Evolutionary conservation across 805 yeast genomes (phyloP), one percentile per base, ranked within the genome.

Genomic region (Pichia manshurica): DNA sequence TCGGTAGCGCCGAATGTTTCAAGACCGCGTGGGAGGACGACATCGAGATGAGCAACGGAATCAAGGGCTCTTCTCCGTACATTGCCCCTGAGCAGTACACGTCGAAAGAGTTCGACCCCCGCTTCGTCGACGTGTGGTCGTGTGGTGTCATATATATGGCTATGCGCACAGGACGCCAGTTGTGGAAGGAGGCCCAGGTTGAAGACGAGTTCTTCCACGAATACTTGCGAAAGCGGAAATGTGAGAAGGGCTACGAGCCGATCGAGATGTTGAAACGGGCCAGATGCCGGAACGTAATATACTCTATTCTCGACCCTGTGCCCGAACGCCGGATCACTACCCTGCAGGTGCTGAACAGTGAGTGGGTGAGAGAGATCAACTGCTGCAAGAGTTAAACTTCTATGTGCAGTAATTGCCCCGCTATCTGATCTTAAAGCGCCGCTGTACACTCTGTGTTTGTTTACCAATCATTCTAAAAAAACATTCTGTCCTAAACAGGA

Each of bases 101-200:
- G 2, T 67, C 62, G 50, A 68, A 74, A 35, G 81, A 79, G 58
- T 88, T 86, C 64, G 96, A 88, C 65, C 85, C 95, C 2, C 67
- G 96, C 48, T 75, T 84, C 32, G 84, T 85, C 6, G 96, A 88
- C 67, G 79, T 87, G 33, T 88, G 96, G 96, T 81, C 96, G 0
- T 87, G 95, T 69, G 96, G 96, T 43, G 91, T 88, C 10, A 87
- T 88, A 32, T 88, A 85, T 61, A 83, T 88, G 87, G 95, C 95
- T 6, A 84, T 88, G 91, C 72, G 97, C 57, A 87, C 96, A 0
- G 99, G 98, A 4, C 73, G 96, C 45, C 96, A 91, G 59, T 67
- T 93, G 45, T 91, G 98, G 98, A 80, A 85, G 57, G 69, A 81
- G 49, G 96, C 98, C 2, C 78, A 79, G 49, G 75, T 71, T 28